Base-by-base conservation (phyloP, 495 filamentous ascomycete species). In the Hyaloscypha finlandica region DNA sequence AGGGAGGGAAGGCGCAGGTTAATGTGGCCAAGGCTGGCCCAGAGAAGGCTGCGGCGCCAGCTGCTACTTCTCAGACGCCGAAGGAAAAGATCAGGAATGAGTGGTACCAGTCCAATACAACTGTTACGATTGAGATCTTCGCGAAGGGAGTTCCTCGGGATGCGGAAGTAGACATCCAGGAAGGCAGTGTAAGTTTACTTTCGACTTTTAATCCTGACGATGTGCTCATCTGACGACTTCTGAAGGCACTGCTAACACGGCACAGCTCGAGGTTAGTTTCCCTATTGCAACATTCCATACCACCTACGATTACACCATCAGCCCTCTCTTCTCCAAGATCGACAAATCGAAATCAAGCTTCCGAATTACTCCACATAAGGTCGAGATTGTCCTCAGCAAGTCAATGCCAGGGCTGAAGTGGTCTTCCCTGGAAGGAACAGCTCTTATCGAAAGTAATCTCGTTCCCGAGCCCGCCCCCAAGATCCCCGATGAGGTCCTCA, bases 351-450 rank as follows among this genome's bases (percentile, higher is more conserved):
- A 79, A 22, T 91, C 86, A 30, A 87, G 81, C 22, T 86, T 79
- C 73, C 83, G 83, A 8, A 85, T 93, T 32, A 88, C 90, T 55
- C 80, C 89, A 6, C 91, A 90, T 59, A 99, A 98, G 77, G 87
- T 98, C 61, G 95, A 98, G 76, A 78, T 98, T 35, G 81, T 81
- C 1, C 81, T 99, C 30, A 81, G 80, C 32, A 99, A 98, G 77
- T 76, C 80, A 31, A 80, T 67, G 0, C 77, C 85, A 0, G 90
- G 89, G 3, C 77, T 86, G 25, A 97, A 94, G 76, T 99, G 95
- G 95, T 76, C 79, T 9, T 70, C 81, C 4, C 85, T 96, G 4
- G 90, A 93, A 80, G 80, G 79, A 8, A 76, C 80, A 6, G 74
- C 79, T 45, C 63, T 53, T 25, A 72, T 37, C 62, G 60, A 51